Evolutionary conservation across 192 early-diverging fungal genomes (phyloP), one percentile per base, ranked within the genome.

Genomic region (Thamnidium elegans): DNA sequence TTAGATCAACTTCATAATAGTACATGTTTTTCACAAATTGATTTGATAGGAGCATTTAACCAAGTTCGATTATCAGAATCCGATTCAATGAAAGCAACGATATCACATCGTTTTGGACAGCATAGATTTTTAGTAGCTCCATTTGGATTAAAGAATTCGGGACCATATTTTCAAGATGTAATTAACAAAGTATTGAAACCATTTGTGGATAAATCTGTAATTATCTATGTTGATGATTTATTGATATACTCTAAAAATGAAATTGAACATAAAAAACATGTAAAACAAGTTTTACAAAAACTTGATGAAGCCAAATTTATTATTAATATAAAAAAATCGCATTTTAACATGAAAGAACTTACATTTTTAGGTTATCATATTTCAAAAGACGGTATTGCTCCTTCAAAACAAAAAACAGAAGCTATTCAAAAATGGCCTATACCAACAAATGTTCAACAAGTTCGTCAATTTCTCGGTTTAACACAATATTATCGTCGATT

Each of bases 161-260:
- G 63, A 0, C 46, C 62, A 0, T 65, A 66, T 1, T 77, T 77
- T 26, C 64, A 72, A 59, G 0, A 46, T 0, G 4, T 69, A 26
- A 62, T 69, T 44, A 63, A 69, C 47, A 43, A 19, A 4, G 46
- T 62, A 0, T 50, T 69, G 7, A 32, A 15, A 4, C 20, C 55
- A n/a, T 48, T 7, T 46, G 13, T 69, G 0, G 53, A 55, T 17
- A 39, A 69, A 0, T 69, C 56, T 44, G 59, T 47, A 19, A 0
- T 81, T 10, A 73, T 79, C 2, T 81, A 77, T 60, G 17, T 81
- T 10, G 80, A 81, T 60, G 71, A 81, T 55, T 69, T 81, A 3
- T 52, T 78, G 13, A 66, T 81, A 6, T 80, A 68, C 36, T 55
- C 42, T 23, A 61, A 61, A n/a, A 61, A 50, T 20, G 43, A 65